Percentiles rank a stretch among this genome's conserved stretches.
phyloP scores from a whole-genome alignment of 139 green algal species.

The Auxenochlorella protothecoides region DNA sequence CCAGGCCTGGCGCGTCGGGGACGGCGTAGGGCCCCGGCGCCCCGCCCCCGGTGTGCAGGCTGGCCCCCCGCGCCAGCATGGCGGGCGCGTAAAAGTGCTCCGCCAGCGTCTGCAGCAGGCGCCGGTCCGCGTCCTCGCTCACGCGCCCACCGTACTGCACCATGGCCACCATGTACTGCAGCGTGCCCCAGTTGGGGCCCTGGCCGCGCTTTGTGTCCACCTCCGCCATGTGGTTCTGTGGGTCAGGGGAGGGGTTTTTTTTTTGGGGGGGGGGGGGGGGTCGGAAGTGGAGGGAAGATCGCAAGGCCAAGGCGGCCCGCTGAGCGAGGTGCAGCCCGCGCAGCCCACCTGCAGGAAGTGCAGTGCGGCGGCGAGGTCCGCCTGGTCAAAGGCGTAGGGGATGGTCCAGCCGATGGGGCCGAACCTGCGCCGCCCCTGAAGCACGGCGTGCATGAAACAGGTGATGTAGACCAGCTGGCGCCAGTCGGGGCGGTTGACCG shows the following conservation, averaged over 20 bases:
- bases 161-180: constrained; percentile 85
- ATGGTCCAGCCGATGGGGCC: constrained; percentile 91
- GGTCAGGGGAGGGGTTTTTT: not conserved
- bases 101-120: constrained; percentile 85
- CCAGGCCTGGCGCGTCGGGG: constrained; percentile 66
- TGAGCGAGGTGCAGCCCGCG: not conserved
- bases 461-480: constrained; percentile 85
- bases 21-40: constrained; percentile 47
- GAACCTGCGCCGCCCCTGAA: constrained; percentile 91
- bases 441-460: constrained; percentile 83
- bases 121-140: constrained; percentile 87
- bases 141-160: constrained; percentile 95
- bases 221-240: constrained; percentile 86
- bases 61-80: constrained; percentile 9
- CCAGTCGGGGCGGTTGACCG: constrained; percentile 65
- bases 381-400: constrained; percentile 94
- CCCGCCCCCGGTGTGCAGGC: no score
- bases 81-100: constrained; percentile 58
- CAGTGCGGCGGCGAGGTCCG: constrained; percentile 73
- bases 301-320: not conserved
- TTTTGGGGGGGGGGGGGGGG: not conserved
- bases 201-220: constrained; percentile 76
- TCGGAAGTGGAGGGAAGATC: not conserved
- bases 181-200: constrained; percentile 36
- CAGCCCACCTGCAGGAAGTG: constrained; percentile 66